Percentiles rank a stretch among this genome's conserved stretches.
Evolutionary conservation across 306 rosid genomes (phyloP).

Genomic region (Vachellia collinsii): DNA sequence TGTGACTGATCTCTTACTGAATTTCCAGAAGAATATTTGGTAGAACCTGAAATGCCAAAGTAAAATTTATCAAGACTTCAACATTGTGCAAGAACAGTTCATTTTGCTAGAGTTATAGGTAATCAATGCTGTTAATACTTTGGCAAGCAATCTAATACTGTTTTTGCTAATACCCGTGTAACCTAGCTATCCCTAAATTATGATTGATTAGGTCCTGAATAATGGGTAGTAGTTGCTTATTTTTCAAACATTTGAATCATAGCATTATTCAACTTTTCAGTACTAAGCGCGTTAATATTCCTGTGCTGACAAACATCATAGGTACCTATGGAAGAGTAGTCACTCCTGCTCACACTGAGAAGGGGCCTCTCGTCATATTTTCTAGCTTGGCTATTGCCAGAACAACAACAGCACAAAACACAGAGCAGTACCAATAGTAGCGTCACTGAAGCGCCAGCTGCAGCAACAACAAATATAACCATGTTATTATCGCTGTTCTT

Average conservation of each 20-base stretch:
- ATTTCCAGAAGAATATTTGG: constrained; percentile 48
- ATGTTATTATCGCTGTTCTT: constrained; percentile 39
- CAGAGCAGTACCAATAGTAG: constrained; percentile 66
- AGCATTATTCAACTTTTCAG: background rate
- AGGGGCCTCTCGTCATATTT: constrained; percentile 88
- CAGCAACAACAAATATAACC: constrained; percentile 58
- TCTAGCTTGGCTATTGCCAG: constrained; percentile 44
- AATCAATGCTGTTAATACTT: background rate
- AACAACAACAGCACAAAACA: constrained; percentile 46
- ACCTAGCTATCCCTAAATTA: background rate
- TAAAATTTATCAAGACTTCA: constrained; percentile 30
- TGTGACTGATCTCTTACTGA: constrained; percentile 52
- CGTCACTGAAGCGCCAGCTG: constrained; percentile 68
- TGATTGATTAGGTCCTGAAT: background rate
- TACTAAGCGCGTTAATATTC: background rate
- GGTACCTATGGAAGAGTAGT: constrained; percentile 66
- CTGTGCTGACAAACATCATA: background rate
- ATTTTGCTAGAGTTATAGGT: background rate
- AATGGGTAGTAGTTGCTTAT: background rate
- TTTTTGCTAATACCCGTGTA: background rate
- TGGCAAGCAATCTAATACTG: background rate
- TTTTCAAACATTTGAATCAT: background rate
- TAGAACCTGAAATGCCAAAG: constrained; percentile 59
- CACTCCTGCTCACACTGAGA: constrained; percentile 74
- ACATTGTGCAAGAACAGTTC: constrained; percentile 6